Conservation (phyloP, 148 eudicot species). For the Hydrangea macrophylla region DNA sequence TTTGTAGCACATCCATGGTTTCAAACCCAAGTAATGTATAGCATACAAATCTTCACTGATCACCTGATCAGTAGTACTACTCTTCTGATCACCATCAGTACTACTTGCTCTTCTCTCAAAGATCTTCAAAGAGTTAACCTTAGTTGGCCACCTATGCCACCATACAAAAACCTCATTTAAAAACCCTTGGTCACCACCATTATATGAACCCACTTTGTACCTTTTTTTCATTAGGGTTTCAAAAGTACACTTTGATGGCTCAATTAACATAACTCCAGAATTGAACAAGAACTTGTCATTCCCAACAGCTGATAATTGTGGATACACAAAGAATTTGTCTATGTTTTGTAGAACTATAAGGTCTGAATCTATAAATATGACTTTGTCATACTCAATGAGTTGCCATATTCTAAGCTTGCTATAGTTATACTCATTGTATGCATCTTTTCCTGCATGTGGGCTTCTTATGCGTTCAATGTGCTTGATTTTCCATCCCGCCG, state of each 20-base stretch:
- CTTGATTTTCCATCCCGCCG: constrained; percentile 64
- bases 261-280: constrained; percentile 67
- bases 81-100: too few relatives aligned
- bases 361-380: constrained; percentile 70
- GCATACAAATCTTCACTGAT: constrained; percentile 37
- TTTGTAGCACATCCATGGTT: constrained; percentile 70
- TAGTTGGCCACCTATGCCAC: constrained; percentile 63
- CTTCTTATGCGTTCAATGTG: constrained; percentile 50
- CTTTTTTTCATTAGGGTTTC: constrained; percentile 44
- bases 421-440: constrained; percentile 76
- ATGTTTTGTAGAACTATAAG: constrained; percentile 48
- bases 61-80: constrained; percentile 8
- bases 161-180: constrained; percentile 63
- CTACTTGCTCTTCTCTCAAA: too few relatives aligned
- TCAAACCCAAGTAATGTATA: constrained; percentile 63
- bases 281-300: constrained; percentile 48
- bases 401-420: constrained; percentile 77
- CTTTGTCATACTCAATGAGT: constrained; percentile 52
- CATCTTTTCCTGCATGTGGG: constrained; percentile 36
- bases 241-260: constrained; percentile 67
- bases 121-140: constrained; percentile 41
- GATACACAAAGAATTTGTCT: constrained; percentile 52
- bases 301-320: constrained; percentile 52
- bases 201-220: constrained; percentile 38
- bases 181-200: constrained; percentile 83